Percentiles rank a stretch among this genome's conserved stretches.
These are phyloP conservation scores for Termitomyces eurrhizus DNA, from an alignment of 768 basidiomycete genomes.

Conservation along the genomic window DNA sequence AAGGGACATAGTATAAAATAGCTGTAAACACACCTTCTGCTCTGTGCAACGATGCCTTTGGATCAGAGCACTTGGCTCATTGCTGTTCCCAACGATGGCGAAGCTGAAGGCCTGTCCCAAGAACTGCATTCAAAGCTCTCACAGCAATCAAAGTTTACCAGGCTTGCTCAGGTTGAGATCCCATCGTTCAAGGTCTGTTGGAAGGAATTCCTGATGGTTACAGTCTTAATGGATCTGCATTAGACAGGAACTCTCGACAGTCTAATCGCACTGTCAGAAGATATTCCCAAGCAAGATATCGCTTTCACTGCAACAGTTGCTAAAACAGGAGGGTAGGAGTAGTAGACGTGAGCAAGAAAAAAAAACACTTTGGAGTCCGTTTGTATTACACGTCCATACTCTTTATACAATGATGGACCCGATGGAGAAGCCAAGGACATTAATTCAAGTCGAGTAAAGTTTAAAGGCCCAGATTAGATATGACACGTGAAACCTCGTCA, in stretches of 20 bases:
- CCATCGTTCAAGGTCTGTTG: constrained; percentile 84
- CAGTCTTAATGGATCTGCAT: constrained; percentile 11
- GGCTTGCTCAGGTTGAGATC: constrained; percentile 64
- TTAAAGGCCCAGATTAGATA: constrained; percentile 70
- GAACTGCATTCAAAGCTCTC: constrained; percentile 62
- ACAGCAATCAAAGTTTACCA: constrained; percentile 51
- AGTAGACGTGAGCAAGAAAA: constrained; percentile 10
- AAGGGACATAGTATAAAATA: constrained; percentile 11
- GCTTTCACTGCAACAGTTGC: constrained; percentile 86
- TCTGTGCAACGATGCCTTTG: constrained; percentile 67
- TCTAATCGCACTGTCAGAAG: constrained; percentile 86
- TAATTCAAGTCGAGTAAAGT: constrained; percentile 12
- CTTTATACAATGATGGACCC: constrained; percentile 16
- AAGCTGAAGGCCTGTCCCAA: constrained; percentile 70
- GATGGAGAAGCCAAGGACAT: constrained; percentile 2
- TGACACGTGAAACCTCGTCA: constrained; percentile 74
- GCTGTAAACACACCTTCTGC: constrained; percentile 18
- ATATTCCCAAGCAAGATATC: constrained; percentile 86
- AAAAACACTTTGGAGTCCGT: constrained; percentile 14
- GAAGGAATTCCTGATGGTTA: constrained; percentile 1
- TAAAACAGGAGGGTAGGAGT: constrained; percentile 45
- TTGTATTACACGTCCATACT: constrained; percentile 19
- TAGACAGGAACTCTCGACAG: constrained; percentile 93
- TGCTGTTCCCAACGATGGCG: constrained; percentile 81
- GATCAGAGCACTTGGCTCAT: constrained; percentile 96